A percentile compares a stretch with the other conserved stretches of the same genome.
phyloP scores from a whole-genome alignment of 2,329 filamentous ascomycete species.

The Colletotrichum plurivorum region DNA sequence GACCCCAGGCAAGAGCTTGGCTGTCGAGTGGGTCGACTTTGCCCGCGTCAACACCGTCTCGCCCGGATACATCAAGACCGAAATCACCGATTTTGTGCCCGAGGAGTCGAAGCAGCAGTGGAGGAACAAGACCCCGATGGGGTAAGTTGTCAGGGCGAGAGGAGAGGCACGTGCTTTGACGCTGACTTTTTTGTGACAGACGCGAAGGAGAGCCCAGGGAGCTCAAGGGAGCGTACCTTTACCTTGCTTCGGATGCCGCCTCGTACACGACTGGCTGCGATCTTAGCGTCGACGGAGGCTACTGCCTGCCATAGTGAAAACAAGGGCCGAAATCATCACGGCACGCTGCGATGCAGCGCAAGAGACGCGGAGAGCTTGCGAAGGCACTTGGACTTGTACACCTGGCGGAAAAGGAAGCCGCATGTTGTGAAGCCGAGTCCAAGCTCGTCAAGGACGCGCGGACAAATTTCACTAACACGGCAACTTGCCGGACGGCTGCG shows the following conservation, averaged over 20 bases:
- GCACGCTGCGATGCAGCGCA: background rate
- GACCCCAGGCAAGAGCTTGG: slow-evolving; percentile 74
- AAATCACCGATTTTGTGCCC: slow-evolving; percentile 76
- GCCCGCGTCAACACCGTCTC: slow-evolving; percentile 81
- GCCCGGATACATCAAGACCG: slow-evolving; percentile 83
- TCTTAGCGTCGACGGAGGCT: slow-evolving; percentile 83
- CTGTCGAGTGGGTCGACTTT: slow-evolving; percentile 83
- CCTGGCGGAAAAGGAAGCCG: background rate
- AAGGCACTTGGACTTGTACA: background rate
- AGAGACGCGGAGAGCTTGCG: background rate
- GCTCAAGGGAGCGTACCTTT: slow-evolving; percentile 87
- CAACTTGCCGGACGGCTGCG: too few species aligned
- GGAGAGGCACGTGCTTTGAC: background rate
- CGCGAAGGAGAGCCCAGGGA: slow-evolving; percentile 81
- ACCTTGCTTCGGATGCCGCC: slow-evolving; percentile 85
- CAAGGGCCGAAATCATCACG: background rate
- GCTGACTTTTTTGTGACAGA: slow-evolving; percentile 51
- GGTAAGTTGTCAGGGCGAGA: slow-evolving; percentile 55
- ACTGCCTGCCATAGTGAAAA: slow-evolving; percentile 64
- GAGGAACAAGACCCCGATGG: slow-evolving; percentile 86
- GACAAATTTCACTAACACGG: too few species aligned
- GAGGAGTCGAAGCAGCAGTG: slow-evolving; percentile 79
- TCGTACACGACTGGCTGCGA: slow-evolving; percentile 85
- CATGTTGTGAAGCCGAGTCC: background rate
- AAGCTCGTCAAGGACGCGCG: background rate